phyloP scores from a whole-genome alignment of 2,329 filamentous ascomycete genomes.

The Cercospora canescens region DNA sequence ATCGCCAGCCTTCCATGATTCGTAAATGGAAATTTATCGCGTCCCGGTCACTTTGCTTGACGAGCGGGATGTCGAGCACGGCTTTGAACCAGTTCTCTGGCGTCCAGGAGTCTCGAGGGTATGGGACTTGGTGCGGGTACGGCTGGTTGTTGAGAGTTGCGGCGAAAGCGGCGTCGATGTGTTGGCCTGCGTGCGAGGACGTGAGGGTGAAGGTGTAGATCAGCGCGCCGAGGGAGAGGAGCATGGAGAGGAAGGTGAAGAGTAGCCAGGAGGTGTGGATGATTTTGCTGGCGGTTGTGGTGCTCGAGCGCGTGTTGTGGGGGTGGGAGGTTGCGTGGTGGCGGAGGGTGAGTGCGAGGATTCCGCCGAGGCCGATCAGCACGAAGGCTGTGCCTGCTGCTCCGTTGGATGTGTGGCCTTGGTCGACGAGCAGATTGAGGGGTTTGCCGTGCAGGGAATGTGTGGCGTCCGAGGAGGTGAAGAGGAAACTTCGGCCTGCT shows the following conservation, averaged over 20 bases:
- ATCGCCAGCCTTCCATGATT: conserved; percentile 32
- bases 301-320: neutral
- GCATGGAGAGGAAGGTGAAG: conserved; percentile 24
- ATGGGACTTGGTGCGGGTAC: conserved; percentile 32
- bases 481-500: conserved; percentile 27
- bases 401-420: conserved; percentile 35
- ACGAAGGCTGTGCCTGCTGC: conserved; percentile 34
- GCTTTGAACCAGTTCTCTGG: conserved; percentile 34
- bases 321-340: neutral
- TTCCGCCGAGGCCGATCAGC: conserved; percentile 30
- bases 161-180: conserved; percentile 28
- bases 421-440: conserved; percentile 35
- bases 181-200: conserved; percentile 23
- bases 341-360: conserved; percentile 28
- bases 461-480: conserved; percentile 29
- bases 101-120: conserved; percentile 30
- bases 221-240: conserved; percentile 29
- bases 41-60: conserved; percentile 11
- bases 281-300: neutral
- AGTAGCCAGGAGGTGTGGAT: conserved; percentile 29
- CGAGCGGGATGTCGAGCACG: conserved; percentile 26
- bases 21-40: conserved; percentile 23
- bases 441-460: conserved; percentile 43
- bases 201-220: conserved; percentile 32
- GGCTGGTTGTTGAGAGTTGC: conserved; percentile 25